A percentile compares a stretch with the other conserved stretches of the same genome.
These are phyloP conservation scores for Nemania sp. DNA, from an alignment of 2,329 filamentous ascomycete genomes.

Conservation along the genomic window DNA sequence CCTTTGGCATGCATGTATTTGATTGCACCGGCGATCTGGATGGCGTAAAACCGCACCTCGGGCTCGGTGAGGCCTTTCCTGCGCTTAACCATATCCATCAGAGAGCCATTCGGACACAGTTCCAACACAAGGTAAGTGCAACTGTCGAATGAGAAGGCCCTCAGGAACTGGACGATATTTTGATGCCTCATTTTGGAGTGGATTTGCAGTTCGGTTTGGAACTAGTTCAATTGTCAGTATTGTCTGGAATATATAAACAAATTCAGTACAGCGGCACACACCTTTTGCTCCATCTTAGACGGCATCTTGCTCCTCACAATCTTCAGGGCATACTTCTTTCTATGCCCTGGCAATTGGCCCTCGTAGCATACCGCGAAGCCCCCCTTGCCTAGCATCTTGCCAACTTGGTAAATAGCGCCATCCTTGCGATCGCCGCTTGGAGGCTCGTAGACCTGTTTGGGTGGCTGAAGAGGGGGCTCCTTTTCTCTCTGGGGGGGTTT, in stretches of 20 bases:
- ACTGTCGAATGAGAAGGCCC: slow-evolving; percentile 89
- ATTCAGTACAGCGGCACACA: slow-evolving; percentile 50
- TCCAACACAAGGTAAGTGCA: slow-evolving; percentile 96
- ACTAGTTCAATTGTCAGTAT: slow-evolving; percentile 56
- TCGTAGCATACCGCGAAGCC: slow-evolving; percentile 87
- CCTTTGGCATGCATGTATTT: slow-evolving; percentile 98
- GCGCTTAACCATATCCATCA: slow-evolving; percentile 98
- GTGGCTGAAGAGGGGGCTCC: slow-evolving; percentile 75
- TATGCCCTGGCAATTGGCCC: slow-evolving; percentile 74
- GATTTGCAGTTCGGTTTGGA: slow-evolving; percentile 90
- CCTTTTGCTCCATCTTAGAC: slow-evolving; percentile 86
- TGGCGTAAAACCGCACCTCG: slow-evolving; percentile 91
- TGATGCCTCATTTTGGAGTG: slow-evolving; percentile 97
- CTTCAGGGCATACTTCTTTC: slow-evolving; percentile 79
- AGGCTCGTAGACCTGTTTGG: slow-evolving; percentile 69
- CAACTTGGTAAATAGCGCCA: slow-evolving; percentile 79
- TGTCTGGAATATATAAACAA: neutral
- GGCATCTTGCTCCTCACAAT: slow-evolving; percentile 88
- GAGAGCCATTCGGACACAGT: slow-evolving; percentile 92
- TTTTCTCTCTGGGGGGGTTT: slow-evolving; percentile 65
- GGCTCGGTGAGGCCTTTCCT: slow-evolving; percentile 91
- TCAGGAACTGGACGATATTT: slow-evolving; percentile 95
- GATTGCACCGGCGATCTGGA: slow-evolving; percentile 95
- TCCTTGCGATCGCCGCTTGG: slow-evolving; percentile 75
- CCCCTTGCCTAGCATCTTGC: slow-evolving; percentile 80